These are phyloP conservation scores for Neoboletus subvelutipes DNA, from an alignment of 768 basidiomycete genomes.

Conservation along the genomic window DNA sequence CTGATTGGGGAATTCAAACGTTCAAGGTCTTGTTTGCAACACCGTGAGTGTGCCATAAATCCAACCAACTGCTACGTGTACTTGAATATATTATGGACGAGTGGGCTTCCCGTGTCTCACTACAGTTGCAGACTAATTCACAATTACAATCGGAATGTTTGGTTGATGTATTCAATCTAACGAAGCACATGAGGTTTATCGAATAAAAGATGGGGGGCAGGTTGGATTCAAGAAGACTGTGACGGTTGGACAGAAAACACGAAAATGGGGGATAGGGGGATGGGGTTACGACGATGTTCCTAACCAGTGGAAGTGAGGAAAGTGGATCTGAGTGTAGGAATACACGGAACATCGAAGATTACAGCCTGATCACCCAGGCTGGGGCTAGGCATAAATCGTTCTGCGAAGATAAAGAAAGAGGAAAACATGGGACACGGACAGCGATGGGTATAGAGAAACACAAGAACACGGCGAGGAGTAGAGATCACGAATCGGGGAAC, in stretches of 20 bases:
- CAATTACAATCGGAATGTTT: not conserved
- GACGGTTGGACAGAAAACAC: not conserved
- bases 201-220: constrained; percentile 1
- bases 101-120: not conserved
- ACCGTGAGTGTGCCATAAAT: not conserved
- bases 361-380: constrained; percentile 15
- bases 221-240: constrained; percentile 3
- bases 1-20: not conserved
- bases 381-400: not conserved
- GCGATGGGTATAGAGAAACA: constrained; percentile 8
- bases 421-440: not conserved
- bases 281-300: constrained; percentile 55
- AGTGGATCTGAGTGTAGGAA: constrained; percentile 26
- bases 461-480: not conserved
- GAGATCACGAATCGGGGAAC: constrained; percentile 35
- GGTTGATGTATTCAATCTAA: constrained; percentile 3
- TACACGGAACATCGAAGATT: constrained; percentile 48
- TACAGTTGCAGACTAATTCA: not conserved
- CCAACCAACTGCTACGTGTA: not conserved
- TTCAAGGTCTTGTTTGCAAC: not conserved
- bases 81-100: not conserved
- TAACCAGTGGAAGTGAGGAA: constrained; percentile 44
- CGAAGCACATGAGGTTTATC: constrained; percentile 3
- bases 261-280: not conserved
- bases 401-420: constrained; percentile 11